Evolutionary conservation across 495 filamentous ascomycete species (phyloP).

Genomic region (Friedmanniomyces endolithicus): DNA sequence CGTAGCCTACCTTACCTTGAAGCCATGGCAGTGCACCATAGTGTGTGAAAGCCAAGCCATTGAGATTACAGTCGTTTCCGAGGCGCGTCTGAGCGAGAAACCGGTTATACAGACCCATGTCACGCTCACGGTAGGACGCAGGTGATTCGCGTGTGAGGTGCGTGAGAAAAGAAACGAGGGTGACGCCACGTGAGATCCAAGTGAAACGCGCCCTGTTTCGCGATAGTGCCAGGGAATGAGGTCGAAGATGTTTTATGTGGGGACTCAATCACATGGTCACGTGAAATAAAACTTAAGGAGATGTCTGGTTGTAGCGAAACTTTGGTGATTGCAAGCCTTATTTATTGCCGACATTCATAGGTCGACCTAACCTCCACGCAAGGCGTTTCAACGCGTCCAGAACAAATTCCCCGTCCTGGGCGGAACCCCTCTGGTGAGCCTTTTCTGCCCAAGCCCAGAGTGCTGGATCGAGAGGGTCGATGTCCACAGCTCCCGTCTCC

Average conservation of each 20-base stretch:
- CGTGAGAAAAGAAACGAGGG: background rate
- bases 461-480: conserved; percentile 11
- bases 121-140: no score
- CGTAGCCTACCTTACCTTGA: background rate
- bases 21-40: background rate
- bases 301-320: no score
- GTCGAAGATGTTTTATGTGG: background rate
- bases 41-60: background rate
- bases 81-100: background rate
- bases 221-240: background rate
- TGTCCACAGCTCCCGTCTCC: background rate
- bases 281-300: no score
- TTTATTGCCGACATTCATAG: no score
- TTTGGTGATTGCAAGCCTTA: no score
- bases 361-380: no score
- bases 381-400: background rate
- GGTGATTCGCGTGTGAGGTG: no score
- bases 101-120: background rate
- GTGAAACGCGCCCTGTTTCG: background rate
- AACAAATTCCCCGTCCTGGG: background rate
- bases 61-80: background rate
- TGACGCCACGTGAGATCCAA: background rate
- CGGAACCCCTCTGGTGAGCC: background rate
- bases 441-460: conserved; percentile 13
- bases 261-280: background rate